Percentiles rank a stretch among this genome's conserved stretches.
Evolutionary conservation across 257 asterid species (phyloP).

Genomic region (Perilla frutescens): DNA sequence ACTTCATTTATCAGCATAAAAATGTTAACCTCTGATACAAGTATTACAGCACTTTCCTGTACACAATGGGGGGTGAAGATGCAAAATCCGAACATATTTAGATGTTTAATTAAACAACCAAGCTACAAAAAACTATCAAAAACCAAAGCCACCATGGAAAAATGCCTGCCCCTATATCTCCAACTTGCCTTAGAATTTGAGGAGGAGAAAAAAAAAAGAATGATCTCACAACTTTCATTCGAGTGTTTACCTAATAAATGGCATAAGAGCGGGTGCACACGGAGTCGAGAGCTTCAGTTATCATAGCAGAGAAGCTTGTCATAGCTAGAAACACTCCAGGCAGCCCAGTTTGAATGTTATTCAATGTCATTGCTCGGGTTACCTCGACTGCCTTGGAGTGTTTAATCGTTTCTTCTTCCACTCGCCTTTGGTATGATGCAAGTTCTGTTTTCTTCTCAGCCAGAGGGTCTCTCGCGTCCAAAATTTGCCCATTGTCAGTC

Average conservation of each 20-base stretch:
- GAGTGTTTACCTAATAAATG: constrained; percentile 45
- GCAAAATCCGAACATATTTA: constrained; percentile 54
- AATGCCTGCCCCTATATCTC: constrained; percentile 39
- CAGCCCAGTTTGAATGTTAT: constrained; percentile 91
- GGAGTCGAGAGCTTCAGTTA: constrained; percentile 71
- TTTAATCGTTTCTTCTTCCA: constrained; percentile 84
- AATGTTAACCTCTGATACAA: constrained; percentile 31
- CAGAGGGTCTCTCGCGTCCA: constrained; percentile 90
- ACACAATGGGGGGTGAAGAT: constrained; percentile 43
- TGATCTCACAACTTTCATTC: background rate
- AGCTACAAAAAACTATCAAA: constrained; percentile 27
- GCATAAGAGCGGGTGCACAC: constrained; percentile 88
- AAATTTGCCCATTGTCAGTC: constrained; percentile 52
- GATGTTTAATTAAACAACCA: constrained; percentile 25
- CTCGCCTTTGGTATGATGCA: constrained; percentile 69
- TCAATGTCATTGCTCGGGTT: constrained; percentile 87
- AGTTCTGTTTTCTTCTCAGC: constrained; percentile 90
- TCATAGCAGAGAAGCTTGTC: constrained; percentile 81
- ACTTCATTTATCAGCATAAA: constrained; percentile 43
- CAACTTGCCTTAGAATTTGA: constrained; percentile 36
- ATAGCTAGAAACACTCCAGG: constrained; percentile 97
- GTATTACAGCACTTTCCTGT: constrained; percentile 46
- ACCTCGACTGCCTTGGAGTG: constrained; percentile 85
- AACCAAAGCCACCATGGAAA: constrained; percentile 30
- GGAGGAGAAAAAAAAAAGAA: background rate